Percentiles rank a stretch among this genome's conserved stretches.
Evolutionary conservation across 768 basidiomycete species (phyloP).

Genomic region (Pleurotus sapidus): DNA sequence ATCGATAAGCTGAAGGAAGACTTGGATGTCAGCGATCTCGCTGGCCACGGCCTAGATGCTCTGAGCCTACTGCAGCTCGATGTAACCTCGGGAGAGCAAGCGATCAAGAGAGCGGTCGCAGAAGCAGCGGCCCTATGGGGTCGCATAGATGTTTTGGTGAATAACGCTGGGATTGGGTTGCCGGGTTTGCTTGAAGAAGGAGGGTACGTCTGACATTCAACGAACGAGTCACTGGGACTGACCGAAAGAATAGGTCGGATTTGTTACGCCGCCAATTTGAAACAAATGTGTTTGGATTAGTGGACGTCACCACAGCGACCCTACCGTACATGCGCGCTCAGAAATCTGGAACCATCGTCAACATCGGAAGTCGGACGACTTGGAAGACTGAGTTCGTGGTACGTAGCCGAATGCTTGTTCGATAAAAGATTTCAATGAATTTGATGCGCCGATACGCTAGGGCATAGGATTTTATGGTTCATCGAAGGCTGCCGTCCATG

Average conservation of each 20-base stretch:
- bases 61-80: conserved; percentile 49
- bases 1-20: conserved; percentile 33
- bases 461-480: conserved; percentile 44
- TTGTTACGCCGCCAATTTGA: conserved; percentile 41
- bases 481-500: conserved; percentile 61
- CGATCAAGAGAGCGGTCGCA: conserved; percentile 39
- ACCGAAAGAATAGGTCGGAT: conserved; percentile 19
- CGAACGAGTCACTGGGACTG: not conserved
- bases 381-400: conserved; percentile 46
- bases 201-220: conserved; percentile 35
- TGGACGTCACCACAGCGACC: conserved; percentile 52
- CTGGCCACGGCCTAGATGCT: conserved; percentile 18
- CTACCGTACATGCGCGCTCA: conserved; percentile 49
- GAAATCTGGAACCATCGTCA: conserved; percentile 42
- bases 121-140: conserved; percentile 48
- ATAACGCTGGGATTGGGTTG: conserved; percentile 51
- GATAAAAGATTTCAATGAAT: too few species aligned
- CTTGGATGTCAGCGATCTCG: conserved; percentile 32
- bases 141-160: conserved; percentile 58
- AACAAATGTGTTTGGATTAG: conserved; percentile 47
- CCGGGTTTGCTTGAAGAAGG: conserved; percentile 54
- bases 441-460: too few species aligned
- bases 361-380: conserved; percentile 52
- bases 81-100: conserved; percentile 41
- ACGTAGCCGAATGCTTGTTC: conserved; percentile 3